These are phyloP conservation scores for Pseudopediastrum boryanum DNA, from an alignment of 139 green algal species.

Conservation along the genomic window DNA sequence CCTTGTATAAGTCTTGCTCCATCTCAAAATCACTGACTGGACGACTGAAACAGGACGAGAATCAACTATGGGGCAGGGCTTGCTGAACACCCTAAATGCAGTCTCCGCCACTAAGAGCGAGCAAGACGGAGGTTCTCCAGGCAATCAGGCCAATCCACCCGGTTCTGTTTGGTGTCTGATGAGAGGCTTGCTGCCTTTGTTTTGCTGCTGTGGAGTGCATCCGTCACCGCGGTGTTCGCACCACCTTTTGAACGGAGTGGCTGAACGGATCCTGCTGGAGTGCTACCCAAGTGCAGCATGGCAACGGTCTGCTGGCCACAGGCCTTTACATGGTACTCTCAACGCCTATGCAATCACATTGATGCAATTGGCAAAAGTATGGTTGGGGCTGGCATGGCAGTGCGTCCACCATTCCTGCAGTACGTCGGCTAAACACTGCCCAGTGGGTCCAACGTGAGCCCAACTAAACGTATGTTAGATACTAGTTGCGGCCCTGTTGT, in stretches of 20 bases:
- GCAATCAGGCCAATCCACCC: background rate
- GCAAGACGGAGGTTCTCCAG: background rate
- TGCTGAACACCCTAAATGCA: background rate
- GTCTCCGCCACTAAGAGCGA: conserved; percentile 1
- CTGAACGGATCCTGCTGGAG: no score
- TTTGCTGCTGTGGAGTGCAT: background rate
- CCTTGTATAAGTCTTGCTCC: conserved; percentile 52
- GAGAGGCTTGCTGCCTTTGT: background rate
- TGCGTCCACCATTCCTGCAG: no score
- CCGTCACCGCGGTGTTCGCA: background rate
- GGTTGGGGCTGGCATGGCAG: background rate
- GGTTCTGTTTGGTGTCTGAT: background rate
- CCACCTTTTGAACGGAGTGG: no score
- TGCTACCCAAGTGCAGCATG: background rate
- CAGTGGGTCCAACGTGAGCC: no score
- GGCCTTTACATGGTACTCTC: background rate
- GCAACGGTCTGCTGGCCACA: background rate
- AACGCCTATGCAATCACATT: background rate
- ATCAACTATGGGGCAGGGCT: background rate
- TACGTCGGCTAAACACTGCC: no score
- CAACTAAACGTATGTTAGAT: no score
- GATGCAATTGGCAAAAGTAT: background rate
- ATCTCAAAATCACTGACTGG: background rate
- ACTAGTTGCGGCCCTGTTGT: no score
- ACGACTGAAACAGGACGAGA: background rate